Conservation (phyloP, 2,329 filamentous ascomycete species). For the Metarhizium brunneum region DNA sequence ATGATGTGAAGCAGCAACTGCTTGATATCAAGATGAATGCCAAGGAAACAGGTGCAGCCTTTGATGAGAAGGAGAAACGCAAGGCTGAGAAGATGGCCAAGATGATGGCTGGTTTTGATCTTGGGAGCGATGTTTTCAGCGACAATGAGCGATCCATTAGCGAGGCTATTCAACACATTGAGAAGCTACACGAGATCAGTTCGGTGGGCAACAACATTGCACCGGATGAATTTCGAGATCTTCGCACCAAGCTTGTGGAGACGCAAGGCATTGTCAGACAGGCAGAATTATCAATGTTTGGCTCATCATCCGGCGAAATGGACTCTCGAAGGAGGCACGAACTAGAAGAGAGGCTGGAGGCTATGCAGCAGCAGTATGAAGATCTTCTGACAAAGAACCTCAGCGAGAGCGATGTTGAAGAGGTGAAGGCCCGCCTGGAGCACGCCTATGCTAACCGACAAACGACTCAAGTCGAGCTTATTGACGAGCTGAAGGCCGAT, state of each 20-base stretch:
- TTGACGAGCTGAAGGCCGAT: slow-evolving; percentile 69
- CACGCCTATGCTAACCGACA: slow-evolving; percentile 69
- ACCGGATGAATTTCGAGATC: slow-evolving; percentile 68
- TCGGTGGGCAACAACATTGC: slow-evolving; percentile 69
- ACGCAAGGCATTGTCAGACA: slow-evolving; percentile 89
- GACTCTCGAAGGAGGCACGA: slow-evolving; percentile 62
- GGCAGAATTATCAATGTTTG: slow-evolving; percentile 77
- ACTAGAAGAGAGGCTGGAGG: slow-evolving; percentile 65
- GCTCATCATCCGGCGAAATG: slow-evolving; percentile 53
- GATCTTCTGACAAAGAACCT: slow-evolving; percentile 72
- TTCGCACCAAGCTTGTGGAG: slow-evolving; percentile 73
- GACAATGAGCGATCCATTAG: slow-evolving; percentile 83
- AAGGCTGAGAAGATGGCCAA: slow-evolving; percentile 99
- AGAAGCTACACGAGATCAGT: slow-evolving; percentile 68
- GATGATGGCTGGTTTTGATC: slow-evolving; percentile 99
- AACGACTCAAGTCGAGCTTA: slow-evolving; percentile 61
- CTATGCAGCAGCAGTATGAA: slow-evolving; percentile 76
- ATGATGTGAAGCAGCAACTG: slow-evolving; percentile 93
- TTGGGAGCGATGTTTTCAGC: slow-evolving; percentile 86
- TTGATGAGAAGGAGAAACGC: slow-evolving; percentile 97
- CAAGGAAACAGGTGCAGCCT: slow-evolving; percentile 79
- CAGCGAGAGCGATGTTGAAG: slow-evolving; percentile 67
- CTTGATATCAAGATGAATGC: slow-evolving; percentile 94
- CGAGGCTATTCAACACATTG: slow-evolving; percentile 74
- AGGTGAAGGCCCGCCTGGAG: slow-evolving; percentile 72